These are phyloP conservation scores for Ashbya aceris DNA, from an alignment of 1,139 yeast species.

Conservation along the genomic window DNA sequence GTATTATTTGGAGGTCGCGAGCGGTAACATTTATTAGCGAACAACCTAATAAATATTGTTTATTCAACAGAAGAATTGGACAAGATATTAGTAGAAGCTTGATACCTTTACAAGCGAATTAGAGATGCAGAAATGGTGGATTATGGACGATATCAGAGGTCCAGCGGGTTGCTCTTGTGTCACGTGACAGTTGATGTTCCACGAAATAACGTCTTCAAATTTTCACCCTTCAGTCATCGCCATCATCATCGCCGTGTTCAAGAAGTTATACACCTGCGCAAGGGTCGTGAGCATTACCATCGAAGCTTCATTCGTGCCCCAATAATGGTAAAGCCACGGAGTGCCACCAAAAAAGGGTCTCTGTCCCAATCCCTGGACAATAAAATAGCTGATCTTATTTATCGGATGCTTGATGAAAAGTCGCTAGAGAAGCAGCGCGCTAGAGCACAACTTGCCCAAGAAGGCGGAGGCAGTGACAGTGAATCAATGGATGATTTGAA, in stretches of 20 bases:
- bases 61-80: too few relatives aligned
- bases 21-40: neutral
- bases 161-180: too few relatives aligned
- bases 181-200: too few relatives aligned
- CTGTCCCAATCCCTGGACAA: constrained; percentile 36
- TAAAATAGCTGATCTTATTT: constrained; percentile 42
- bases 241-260: too few relatives aligned
- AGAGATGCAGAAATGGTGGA: too few relatives aligned
- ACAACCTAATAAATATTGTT: neutral
- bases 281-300: too few relatives aligned
- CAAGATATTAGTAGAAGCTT: too few relatives aligned
- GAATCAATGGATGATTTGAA: constrained; percentile 38
- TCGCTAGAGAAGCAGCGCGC: constrained; percentile 37
- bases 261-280: too few relatives aligned
- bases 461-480: constrained; percentile 21
- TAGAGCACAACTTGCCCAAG: constrained; percentile 11
- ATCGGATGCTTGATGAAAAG: constrained; percentile 43
- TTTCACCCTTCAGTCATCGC: too few relatives aligned
- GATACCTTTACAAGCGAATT: too few relatives aligned
- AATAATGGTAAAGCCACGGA: constrained; percentile 20
- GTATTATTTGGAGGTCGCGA: neutral
- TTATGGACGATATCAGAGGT: too few relatives aligned
- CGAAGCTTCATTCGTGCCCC: neutral
- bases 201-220: too few relatives aligned
- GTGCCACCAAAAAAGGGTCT: constrained; percentile 17